Evolutionary conservation across 306 rosid genomes (phyloP).

Genomic region (Rubus parviflorus): DNA sequence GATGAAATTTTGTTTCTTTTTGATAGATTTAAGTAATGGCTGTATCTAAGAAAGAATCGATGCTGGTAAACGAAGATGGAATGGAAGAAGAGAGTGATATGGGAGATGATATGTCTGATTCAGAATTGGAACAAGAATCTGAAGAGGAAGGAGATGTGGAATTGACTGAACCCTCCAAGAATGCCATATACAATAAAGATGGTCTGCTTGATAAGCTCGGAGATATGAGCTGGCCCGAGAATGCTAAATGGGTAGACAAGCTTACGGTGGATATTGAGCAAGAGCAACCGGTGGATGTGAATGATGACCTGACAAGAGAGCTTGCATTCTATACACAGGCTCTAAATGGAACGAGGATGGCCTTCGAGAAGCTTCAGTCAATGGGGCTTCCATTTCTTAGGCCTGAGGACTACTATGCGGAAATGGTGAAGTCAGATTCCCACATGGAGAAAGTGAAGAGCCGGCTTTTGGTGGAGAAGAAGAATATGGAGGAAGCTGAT

Average conservation of each 20-base stretch:
- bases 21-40: constrained; percentile 53
- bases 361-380: constrained; percentile 69
- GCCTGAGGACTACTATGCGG: constrained; percentile 86
- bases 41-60: constrained; percentile 16
- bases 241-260: constrained; percentile 68
- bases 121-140: constrained; percentile 57
- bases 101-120: constrained; percentile 40
- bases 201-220: constrained; percentile 81
- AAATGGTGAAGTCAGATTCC: constrained; percentile 83
- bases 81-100: constrained; percentile 30
- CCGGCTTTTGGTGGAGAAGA: constrained; percentile 65
- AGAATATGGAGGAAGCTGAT: constrained; percentile 78
- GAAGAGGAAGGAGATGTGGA: constrained; percentile 59
- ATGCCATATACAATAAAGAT: constrained; percentile 58
- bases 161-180: constrained; percentile 62
- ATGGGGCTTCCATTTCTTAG: constrained; percentile 73
- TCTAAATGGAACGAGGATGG: constrained; percentile 73
- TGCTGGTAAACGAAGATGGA: constrained; percentile 22
- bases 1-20: not conserved
- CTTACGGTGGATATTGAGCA: constrained; percentile 72
- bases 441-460: constrained; percentile 88
- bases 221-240: constrained; percentile 85
- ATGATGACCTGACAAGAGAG: constrained; percentile 85
- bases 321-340: constrained; percentile 83
- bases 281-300: constrained; percentile 76